Evolutionary conservation across 2,329 filamentous ascomycete species (phyloP), one percentile per base, ranked within the genome.

Genomic region (Leptosphaerulina australis): DNA sequence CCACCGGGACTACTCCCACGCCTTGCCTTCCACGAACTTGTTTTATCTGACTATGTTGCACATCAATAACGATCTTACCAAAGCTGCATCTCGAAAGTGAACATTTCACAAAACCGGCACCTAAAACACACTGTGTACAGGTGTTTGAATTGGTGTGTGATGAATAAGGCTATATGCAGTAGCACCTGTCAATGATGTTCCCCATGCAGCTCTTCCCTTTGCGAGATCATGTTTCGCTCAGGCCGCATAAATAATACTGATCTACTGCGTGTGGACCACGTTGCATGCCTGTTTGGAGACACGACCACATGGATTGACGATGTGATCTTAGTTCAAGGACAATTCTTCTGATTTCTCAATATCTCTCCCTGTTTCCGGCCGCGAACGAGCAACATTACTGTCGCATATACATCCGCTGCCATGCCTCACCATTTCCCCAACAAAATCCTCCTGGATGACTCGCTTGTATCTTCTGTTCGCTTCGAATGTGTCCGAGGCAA

Each of bases 111-210:
- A 4, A 14, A 3, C 12, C n/a, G 29, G 29, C 30, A 15, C 29
- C 11, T 30, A 11, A 25, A 31, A 11, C n/a, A 33, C 14, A 11
- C 34, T 14, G 6, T 33, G 7, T 15, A 30, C 11, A 18, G 17
- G 21, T 29, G 15, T 26, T 28, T 17, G 17, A 18, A 28, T 10
- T 28, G 14, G 17, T 38, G 29, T 4, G 29, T 14, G 15, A 24
- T 31, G 11, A 12, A 7, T n/a, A 10, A 8, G 18, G 18, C 31
- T 25, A 36, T 30, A 18, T 41, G 25, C 36, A 30, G 20, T 39
- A 45, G 41, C 24, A 39, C 35, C 26, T 29, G 34, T 49, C 40
- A 51, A 26, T 17, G 30, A 8, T 30, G 35, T 25, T 11, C 4
- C 36, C 17, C 25, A 26, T 22, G 48, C 30, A 28, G 17, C 45